A percentile compares a stretch with the other conserved stretches of the same genome.
Conservation (phyloP, 2,329 filamentous ascomycete species). For the Mycosphaerella arachidis region DNA sequence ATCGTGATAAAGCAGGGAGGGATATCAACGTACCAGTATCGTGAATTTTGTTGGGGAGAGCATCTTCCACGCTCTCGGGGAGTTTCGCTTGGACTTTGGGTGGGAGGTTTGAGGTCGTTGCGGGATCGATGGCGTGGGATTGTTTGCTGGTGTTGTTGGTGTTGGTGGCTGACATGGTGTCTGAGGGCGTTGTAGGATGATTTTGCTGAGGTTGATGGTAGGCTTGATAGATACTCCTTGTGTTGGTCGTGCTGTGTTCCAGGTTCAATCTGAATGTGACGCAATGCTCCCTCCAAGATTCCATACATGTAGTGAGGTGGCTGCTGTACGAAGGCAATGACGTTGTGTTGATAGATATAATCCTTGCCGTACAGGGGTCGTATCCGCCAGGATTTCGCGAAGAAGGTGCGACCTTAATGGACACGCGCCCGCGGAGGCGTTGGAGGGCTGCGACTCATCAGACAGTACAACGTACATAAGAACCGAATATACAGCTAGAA, state of each 20-base stretch:
- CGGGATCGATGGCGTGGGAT: slow-evolving; percentile 5
- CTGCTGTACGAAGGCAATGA: not conserved
- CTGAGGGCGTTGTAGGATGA: no score
- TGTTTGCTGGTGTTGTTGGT: not conserved
- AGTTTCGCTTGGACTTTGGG: slow-evolving; percentile 7
- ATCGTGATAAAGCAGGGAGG: slow-evolving; percentile 1
- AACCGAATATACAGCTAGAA: not conserved
- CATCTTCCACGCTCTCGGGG: slow-evolving; percentile 8
- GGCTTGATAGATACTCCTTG: not conserved
- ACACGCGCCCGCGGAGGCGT: not conserved
- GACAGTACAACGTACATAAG: not conserved
- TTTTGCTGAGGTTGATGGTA: no score
- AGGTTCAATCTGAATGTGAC: not conserved
- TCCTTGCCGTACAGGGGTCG: not conserved
- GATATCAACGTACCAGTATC: slow-evolving; percentile 5
- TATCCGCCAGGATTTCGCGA: not conserved
- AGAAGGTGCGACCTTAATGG: not conserved
- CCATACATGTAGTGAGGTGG: not conserved
- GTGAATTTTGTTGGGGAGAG: slow-evolving; percentile 13
- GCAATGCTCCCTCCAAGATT: not conserved
- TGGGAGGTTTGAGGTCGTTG: slow-evolving; percentile 6
- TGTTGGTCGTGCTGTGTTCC: not conserved
- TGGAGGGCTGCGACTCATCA: not conserved
- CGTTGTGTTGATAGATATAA: not conserved
- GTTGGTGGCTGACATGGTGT: not conserved